phyloP scores from a whole-genome alignment of 164 flowering plant species.

The Chimonanthus praecox region DNA sequence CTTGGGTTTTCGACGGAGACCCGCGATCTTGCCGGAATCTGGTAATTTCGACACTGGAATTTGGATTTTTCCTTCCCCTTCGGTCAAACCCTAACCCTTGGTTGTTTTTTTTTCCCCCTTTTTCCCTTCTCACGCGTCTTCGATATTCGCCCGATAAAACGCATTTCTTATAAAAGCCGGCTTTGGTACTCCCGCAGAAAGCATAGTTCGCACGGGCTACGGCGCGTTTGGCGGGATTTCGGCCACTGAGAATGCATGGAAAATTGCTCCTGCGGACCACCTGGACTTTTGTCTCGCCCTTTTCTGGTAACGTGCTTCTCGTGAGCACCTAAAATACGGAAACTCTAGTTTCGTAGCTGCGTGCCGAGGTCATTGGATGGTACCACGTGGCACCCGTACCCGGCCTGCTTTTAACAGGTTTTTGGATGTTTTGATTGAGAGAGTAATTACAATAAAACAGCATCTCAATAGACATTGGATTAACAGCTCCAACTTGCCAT shows the following conservation, averaged over 20 bases:
- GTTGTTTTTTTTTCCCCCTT: constrained; percentile 6
- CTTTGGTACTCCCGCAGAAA: not conserved
- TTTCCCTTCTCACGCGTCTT: constrained; percentile 6
- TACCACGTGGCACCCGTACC: not conserved
- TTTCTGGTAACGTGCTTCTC: not conserved
- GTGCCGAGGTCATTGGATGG: no score
- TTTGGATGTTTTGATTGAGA: not conserved
- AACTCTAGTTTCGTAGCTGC: no score
- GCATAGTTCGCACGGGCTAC: not conserved
- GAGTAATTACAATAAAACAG: not conserved
- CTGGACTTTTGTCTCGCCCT: not conserved
- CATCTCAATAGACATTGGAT: not conserved
- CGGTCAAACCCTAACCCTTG: constrained; percentile 24
- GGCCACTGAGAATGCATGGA: not conserved
- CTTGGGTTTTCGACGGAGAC: constrained; percentile 1
- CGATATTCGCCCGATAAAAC: constrained; percentile 10
- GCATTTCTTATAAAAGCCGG: constrained; percentile 5
- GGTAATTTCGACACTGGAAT: constrained; percentile 6
- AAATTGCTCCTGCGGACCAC: not conserved
- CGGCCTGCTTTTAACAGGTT: not conserved
- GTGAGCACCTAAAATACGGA: not conserved
- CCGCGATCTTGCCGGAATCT: constrained; percentile 16
- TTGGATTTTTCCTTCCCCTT: constrained; percentile 12
- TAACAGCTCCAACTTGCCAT: not conserved
- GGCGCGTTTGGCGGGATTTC: not conserved